phyloP scores from a whole-genome alignment of 441 rosid species.

The Populus hybrid region DNA sequence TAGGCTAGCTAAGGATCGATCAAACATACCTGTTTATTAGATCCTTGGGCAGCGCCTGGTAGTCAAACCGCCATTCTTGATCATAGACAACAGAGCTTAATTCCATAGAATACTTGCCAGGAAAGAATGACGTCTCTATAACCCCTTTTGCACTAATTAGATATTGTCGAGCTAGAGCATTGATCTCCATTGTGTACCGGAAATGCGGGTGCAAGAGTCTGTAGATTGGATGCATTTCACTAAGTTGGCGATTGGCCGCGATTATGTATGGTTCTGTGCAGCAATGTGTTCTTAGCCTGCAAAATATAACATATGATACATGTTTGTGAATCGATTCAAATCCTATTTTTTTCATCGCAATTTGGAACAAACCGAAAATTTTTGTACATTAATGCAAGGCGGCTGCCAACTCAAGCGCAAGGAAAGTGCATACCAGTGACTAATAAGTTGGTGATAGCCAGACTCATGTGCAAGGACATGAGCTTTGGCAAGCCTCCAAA shows the following conservation, averaged over 20 bases:
- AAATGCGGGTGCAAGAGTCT: background rate
- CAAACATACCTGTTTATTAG: background rate
- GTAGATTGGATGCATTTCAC: background rate
- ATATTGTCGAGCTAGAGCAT: background rate
- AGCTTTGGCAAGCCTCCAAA: background rate
- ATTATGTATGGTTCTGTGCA: background rate
- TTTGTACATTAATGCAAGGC: background rate
- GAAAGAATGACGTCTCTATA: background rate
- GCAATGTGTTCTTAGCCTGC: background rate
- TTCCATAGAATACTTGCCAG: background rate
- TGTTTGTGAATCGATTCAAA: background rate
- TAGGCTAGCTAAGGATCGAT: background rate
- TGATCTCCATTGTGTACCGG: background rate
- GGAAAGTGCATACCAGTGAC: background rate
- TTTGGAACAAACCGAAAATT: background rate
- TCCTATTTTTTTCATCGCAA: background rate
- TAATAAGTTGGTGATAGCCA: background rate
- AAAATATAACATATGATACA: too few relatives aligned
- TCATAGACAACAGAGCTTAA: background rate
- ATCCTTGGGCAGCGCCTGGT: background rate
- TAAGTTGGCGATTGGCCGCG: background rate
- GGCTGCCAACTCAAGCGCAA: background rate
- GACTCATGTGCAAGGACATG: background rate
- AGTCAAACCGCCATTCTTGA: background rate
- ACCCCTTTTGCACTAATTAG: background rate